Conservation (phyloP, 2,329 filamentous ascomycete species). For the Paecilomyces niveus region DNA sequence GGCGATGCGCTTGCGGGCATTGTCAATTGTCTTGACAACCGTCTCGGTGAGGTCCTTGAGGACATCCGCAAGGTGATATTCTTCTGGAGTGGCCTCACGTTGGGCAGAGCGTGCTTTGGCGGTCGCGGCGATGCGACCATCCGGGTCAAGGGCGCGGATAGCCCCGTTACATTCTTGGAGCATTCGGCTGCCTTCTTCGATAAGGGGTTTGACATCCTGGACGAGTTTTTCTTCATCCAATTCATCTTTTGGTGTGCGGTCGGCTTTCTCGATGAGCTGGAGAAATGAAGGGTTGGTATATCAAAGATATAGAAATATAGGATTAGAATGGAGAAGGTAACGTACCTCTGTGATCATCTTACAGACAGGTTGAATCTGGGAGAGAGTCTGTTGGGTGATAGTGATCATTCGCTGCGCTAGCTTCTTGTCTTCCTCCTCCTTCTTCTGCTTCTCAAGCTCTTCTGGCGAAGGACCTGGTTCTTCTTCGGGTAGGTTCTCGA, state of each 20-base stretch:
- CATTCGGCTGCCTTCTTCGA: conserved; percentile 77
- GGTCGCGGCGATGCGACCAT: conserved; percentile 74
- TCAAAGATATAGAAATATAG: background rate
- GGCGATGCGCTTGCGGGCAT: conserved; percentile 78
- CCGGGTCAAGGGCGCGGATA: conserved; percentile 81
- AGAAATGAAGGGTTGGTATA: conserved; percentile 7
- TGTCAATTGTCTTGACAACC: conserved; percentile 77
- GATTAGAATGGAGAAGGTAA: conserved; percentile 19
- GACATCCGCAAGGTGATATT: conserved; percentile 74
- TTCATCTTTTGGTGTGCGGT: conserved; percentile 75
- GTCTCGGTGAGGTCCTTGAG: conserved; percentile 78
- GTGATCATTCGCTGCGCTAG: conserved; percentile 68
- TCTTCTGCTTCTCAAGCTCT: conserved; percentile 49
- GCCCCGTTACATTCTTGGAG: conserved; percentile 80
- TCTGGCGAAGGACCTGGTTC: conserved; percentile 35
- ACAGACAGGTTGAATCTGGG: conserved; percentile 77
- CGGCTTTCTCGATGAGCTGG: conserved; percentile 69
- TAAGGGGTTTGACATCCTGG: conserved; percentile 75
- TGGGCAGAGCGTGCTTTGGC: conserved; percentile 74
- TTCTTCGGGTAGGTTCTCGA: conserved; percentile 34
- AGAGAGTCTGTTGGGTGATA: conserved; percentile 70
- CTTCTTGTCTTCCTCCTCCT: conserved; percentile 62
- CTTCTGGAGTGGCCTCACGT: conserved; percentile 71
- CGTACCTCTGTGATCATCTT: conserved; percentile 73
- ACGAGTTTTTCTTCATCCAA: conserved; percentile 87